These are phyloP conservation scores for Mucor racemosus DNA, from an alignment of 371 early-diverging fungal genomes.

Conservation along the genomic window DNA sequence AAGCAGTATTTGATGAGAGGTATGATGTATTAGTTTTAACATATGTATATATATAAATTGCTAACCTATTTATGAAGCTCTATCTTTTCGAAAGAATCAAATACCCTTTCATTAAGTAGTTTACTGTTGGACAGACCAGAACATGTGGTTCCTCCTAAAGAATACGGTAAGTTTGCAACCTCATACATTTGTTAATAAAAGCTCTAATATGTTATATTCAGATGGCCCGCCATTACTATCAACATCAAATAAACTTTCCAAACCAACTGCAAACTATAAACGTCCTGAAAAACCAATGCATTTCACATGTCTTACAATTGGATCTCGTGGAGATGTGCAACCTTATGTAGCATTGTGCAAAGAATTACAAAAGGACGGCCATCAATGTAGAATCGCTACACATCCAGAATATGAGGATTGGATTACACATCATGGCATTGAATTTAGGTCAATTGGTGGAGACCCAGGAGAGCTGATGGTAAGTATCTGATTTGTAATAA, in stretches of 20 bases:
- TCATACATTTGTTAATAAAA: no score
- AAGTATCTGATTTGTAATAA: background rate
- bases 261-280: conserved; percentile 1
- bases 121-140: conserved; percentile 30
- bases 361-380: conserved; percentile 72
- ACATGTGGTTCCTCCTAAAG: conserved; percentile 37
- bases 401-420: conserved; percentile 76
- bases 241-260: background rate
- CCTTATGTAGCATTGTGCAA: conserved; percentile 85
- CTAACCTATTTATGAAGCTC: conserved; percentile 8
- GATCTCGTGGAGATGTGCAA: conserved; percentile 86
- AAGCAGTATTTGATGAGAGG: conserved; percentile 9
- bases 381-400: conserved; percentile 75
- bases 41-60: background rate
- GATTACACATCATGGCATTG: conserved; percentile 75
- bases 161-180: conserved; percentile 28
- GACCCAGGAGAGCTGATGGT: conserved; percentile 74
- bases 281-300: conserved; percentile 57
- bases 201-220: background rate
- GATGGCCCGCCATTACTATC: conserved; percentile 26
- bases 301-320: conserved; percentile 80
- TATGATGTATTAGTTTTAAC: background rate
- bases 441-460: conserved; percentile 74
- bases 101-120: conserved; percentile 16
- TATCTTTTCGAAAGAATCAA: conserved; percentile 21